Base-by-base conservation (phyloP, 2,329 filamentous ascomycete genomes). In the Sporothrix phasma region DNA sequence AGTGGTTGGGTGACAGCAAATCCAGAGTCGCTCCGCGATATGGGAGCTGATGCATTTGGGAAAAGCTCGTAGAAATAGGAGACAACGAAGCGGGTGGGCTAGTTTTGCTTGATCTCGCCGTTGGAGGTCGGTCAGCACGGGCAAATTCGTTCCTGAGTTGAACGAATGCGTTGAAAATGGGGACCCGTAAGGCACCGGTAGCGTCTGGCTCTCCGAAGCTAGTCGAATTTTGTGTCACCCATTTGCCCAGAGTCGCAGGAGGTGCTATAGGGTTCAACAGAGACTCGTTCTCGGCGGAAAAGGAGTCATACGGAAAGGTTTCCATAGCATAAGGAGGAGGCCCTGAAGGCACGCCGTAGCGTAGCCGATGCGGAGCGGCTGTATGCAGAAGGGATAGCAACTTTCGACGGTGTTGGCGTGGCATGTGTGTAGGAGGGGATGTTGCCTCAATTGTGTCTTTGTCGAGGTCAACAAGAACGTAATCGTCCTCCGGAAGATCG, bases 301-400 rank as follows among this genome's bases (percentile, higher is more conserved):
- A 97, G 2, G 89, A 84, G 73, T 97, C 90, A 72, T 89, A 90
- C 0, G 94, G 94, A 72, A 90, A 99, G 0, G 92, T 89, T 75
- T 99, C 94, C 63, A 96, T 85, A 3, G 92, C 92, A 74, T 97
- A 97, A 3, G 90, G 88, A 39, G 94, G 94, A 22, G 94, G 92
- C 0, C 93, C 94, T n/a, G 87, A 84, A 1, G 88, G 80, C 2
- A 99, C 92, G 45, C 93, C 92, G 71, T 86, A 97, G 65, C 89
- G 87, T 71, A 89, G 85, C 73, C 94, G 90, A 73, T 96, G 92
- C 13, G 93, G 93, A 43, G 94, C 94, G 17, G 93, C 92, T 39
- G 92, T 79, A 73, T 97, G 93, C 58, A 99, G 79, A 34, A 99
- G 79, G 17, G 92, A 92, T 70, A 90, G 82, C 34, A 99, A 83